Base-by-base conservation (phyloP, 2,329 filamentous ascomycete species). In the Drechslera avenae region DNA sequence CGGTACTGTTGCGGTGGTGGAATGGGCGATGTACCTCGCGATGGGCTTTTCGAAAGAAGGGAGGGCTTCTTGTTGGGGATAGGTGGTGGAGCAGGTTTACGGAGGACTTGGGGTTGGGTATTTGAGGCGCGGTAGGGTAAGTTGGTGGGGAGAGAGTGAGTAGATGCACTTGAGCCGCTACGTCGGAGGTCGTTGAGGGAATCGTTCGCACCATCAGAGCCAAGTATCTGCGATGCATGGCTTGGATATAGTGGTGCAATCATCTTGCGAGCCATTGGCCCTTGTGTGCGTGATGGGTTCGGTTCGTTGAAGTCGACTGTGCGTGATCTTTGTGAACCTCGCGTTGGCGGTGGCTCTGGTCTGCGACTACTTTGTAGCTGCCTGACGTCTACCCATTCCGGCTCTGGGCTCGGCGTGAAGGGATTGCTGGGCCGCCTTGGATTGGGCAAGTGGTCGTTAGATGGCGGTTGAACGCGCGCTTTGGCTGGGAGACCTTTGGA, bases 361-460 rank as follows among this genome's bases (percentile, higher is more conserved):
- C 54, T 64, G 26, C 51, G 31, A 37, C 37, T 51, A 18, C 31
- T 48, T 8, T 50, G 52, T 41, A 68, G 56, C 5, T 60, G 60
- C 47, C 61, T 63, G 4, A 80, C 73, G 51, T 78, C 74, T 30
- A 96, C 85, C 94, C 94, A 97, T 65, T 97, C 92, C 8, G 87
- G 84, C 71, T 96, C 90, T 26, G 87, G 81, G 1, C 83, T 86
- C 0, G 82, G 78, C 1, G 81, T 82, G 71, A 95, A 97, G 0
- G 94, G 94, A 64, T 97, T 97, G 1, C 88, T 84, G 10, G 85
- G 84, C 39, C 90, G 84, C 26, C 84, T 81, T 1, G 87, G 84
- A 69, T 96, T 97, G 17, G 90, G 81, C 2, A 85, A 76, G 62
- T 85, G 81, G 9, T 82, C 79, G 7, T 79, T 77, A 32, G 81